phyloP scores from a whole-genome alignment of 2,329 filamentous ascomycete species.

The Ceratocystis diversiconidia region DNA sequence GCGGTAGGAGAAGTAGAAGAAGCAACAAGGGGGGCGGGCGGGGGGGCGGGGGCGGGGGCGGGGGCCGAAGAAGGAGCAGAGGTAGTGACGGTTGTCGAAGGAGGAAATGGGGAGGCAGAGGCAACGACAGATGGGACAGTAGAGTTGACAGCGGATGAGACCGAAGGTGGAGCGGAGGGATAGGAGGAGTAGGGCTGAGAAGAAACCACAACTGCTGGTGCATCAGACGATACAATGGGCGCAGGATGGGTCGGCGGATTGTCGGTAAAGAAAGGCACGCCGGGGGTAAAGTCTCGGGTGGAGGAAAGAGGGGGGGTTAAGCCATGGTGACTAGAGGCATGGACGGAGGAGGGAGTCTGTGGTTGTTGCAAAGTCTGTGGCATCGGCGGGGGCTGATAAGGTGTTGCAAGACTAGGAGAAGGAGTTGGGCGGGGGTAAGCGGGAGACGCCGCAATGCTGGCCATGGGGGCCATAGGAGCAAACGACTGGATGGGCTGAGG shows the following conservation, averaged over 20 bases:
- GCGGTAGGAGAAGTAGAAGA: background rate
- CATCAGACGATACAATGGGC: slow-evolving; percentile 12
- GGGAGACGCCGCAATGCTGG: background rate
- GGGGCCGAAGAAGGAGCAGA: background rate
- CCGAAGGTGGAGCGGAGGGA: slow-evolving; percentile 11
- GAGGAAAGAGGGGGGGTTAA: slow-evolving; percentile 15
- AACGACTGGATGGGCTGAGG: slow-evolving; percentile 42
- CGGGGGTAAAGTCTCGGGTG: slow-evolving; percentile 16
- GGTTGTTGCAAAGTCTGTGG: slow-evolving; percentile 30
- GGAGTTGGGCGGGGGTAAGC: slow-evolving; percentile 33
- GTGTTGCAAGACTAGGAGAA: slow-evolving; percentile 40
- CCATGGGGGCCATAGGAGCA: slow-evolving; percentile 29
- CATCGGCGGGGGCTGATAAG: slow-evolving; percentile 40
- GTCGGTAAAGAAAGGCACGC: slow-evolving; percentile 12
- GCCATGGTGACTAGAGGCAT: slow-evolving; percentile 27
- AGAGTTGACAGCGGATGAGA: slow-evolving; percentile 7
- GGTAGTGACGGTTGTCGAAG: background rate
- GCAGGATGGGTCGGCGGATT: background rate
- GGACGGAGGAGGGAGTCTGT: slow-evolving; percentile 40
- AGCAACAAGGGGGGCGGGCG: too few species aligned
- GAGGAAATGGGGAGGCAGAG: slow-evolving; percentile 2
- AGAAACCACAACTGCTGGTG: slow-evolving; percentile 13
- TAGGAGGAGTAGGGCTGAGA: slow-evolving; percentile 12
- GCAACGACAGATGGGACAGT: background rate
- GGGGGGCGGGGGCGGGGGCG: background rate